A percentile compares a stretch with the other conserved stretches of the same genome.
These are phyloP conservation scores for Cladophialophora chaetospira DNA, from an alignment of 2,329 filamentous ascomycete genomes.

Conservation along the genomic window DNA sequence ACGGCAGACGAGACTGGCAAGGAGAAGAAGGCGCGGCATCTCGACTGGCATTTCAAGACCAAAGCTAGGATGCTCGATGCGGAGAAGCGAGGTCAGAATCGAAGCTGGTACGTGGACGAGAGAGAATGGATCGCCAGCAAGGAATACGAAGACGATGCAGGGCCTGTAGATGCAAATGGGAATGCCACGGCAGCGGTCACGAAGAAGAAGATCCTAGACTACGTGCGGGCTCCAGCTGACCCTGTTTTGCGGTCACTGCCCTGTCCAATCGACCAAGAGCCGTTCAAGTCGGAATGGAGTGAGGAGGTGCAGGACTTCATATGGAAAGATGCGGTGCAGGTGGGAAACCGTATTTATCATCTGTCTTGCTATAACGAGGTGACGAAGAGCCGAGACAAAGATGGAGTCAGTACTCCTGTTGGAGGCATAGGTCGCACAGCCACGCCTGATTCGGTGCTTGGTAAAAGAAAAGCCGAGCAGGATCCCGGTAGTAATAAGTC, in stretches of 20 bases:
- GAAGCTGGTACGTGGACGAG: constrained; percentile 94
- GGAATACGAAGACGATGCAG: constrained; percentile 70
- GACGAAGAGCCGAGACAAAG: constrained; percentile 59
- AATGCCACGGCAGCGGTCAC: constrained; percentile 37
- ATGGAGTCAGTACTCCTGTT: constrained; percentile 42
- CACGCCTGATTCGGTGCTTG: constrained; percentile 67
- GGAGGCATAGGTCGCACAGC: constrained; percentile 39
- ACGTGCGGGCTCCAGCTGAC: constrained; percentile 82
- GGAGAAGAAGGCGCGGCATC: constrained; percentile 83
- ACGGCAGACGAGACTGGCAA: constrained; percentile 73
- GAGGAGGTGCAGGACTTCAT: constrained; percentile 96
- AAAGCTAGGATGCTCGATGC: constrained; percentile 86
- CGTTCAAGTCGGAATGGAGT: constrained; percentile 88
- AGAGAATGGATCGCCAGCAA: constrained; percentile 87
- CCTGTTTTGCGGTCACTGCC: constrained; percentile 71
- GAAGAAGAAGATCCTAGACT: constrained; percentile 65
- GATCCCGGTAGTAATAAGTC: constrained; percentile 25
- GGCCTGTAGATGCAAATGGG: constrained; percentile 45
- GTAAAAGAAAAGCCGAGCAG: constrained; percentile 72
- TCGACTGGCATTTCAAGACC: constrained; percentile 98
- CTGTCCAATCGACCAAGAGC: constrained; percentile 94
- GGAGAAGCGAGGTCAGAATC: constrained; percentile 81
- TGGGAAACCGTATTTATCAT: constrained; percentile 81
- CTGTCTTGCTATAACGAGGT: constrained; percentile 86
- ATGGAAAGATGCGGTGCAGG: constrained; percentile 83